phyloP scores from a whole-genome alignment of 129 eudicot species.

The Centaurea solstitialis region DNA sequence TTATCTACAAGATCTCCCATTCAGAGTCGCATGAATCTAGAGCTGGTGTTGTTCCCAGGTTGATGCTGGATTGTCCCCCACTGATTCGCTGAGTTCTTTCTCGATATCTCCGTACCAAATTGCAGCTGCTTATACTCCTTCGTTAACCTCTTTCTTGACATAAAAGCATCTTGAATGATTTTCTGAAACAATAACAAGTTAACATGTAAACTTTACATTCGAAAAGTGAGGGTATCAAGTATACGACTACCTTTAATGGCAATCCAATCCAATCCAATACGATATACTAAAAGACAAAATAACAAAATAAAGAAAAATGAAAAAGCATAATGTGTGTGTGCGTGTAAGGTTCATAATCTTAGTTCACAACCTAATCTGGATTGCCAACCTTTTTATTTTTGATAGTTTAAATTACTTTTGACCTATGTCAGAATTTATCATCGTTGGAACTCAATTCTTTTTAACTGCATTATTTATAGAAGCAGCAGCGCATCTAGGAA shows the following conservation, averaged over 20 bases:
- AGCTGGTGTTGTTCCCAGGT: neutral
- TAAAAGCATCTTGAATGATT: conserved; percentile 55
- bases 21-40: conserved; percentile 38
- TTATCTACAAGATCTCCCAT: conserved; percentile 62
- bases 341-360: too few relatives aligned
- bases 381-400: too few relatives aligned
- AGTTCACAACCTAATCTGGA: too few relatives aligned
- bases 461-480: too few relatives aligned
- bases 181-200: conserved; percentile 35
- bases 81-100: conserved; percentile 23
- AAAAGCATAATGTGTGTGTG: too few relatives aligned
- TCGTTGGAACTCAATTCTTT: neutral
- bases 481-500: too few relatives aligned
- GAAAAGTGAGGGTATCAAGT: neutral
- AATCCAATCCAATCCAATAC: too few relatives aligned
- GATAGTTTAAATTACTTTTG: too few relatives aligned
- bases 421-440: neutral
- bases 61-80: conserved; percentile 3
- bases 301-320: too few relatives aligned
- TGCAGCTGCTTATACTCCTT: conserved; percentile 67
- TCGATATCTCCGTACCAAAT: conserved; percentile 56
- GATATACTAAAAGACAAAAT: too few relatives aligned
- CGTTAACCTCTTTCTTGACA: conserved; percentile 48
- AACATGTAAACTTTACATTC: neutral
- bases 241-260: neutral